Percentiles rank a stretch among this genome's conserved stretches.
Evolutionary conservation across 2,329 filamentous ascomycete genomes (phyloP).

Genomic region (Trichophyton verrucosum): DNA sequence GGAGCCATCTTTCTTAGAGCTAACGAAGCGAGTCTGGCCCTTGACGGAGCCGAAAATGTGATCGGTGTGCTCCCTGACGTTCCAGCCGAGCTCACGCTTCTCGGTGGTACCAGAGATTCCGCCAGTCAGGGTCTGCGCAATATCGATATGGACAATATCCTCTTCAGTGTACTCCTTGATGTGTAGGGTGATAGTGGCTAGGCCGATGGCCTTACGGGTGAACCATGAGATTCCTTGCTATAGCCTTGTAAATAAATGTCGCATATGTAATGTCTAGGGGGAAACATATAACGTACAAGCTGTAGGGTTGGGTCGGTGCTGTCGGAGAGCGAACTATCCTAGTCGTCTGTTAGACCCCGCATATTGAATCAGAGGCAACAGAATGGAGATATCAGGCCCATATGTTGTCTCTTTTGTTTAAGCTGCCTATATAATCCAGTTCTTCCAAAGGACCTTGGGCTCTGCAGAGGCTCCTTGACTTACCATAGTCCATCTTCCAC

Average conservation of each 20-base stretch:
- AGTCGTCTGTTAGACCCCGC: slow-evolving; percentile 7
- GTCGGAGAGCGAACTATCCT: slow-evolving; percentile 68
- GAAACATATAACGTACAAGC: slow-evolving; percentile 33
- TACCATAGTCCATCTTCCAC: slow-evolving; percentile 59
- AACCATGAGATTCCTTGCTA: slow-evolving; percentile 59
- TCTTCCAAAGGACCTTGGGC: background rate
- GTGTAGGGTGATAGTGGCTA: slow-evolving; percentile 56
- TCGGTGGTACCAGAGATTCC: slow-evolving; percentile 56
- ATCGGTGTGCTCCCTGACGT: slow-evolving; percentile 56
- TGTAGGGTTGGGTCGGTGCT: slow-evolving; percentile 54
- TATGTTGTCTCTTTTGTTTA: background rate
- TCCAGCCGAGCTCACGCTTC: slow-evolving; percentile 45
- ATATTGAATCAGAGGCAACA: background rate
- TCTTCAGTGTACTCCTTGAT: slow-evolving; percentile 42
- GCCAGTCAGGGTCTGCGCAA: slow-evolving; percentile 59
- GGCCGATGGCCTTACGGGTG: slow-evolving; percentile 56
- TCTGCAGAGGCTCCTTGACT: slow-evolving; percentile 16
- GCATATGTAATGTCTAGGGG: background rate
- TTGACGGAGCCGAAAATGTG: slow-evolving; percentile 64
- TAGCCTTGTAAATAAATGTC: background rate
- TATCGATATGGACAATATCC: slow-evolving; percentile 51
- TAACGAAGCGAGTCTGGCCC: slow-evolving; percentile 46
- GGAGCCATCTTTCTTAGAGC: slow-evolving; percentile 24
- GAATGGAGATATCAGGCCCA: background rate
- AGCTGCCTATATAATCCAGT: background rate